phyloP scores from a whole-genome alignment of 2,329 filamentous ascomycete species.

The Pseudogymnoascus pannorum region DNA sequence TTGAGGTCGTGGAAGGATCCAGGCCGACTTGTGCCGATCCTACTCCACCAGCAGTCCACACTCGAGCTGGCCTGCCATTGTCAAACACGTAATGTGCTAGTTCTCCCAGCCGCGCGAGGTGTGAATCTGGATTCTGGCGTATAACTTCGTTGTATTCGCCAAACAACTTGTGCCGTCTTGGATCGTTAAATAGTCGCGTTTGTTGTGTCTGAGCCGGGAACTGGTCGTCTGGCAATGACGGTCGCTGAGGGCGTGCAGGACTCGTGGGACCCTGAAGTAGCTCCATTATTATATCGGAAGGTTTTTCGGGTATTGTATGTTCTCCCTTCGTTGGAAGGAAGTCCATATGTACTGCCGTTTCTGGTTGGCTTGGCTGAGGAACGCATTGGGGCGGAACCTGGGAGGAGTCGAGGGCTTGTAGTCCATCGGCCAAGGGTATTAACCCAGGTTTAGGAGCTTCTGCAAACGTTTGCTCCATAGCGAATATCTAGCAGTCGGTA shows the following conservation, averaged over 20 bases:
- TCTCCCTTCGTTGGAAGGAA: background rate
- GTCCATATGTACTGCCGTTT: background rate
- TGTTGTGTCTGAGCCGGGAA: constrained; percentile 1
- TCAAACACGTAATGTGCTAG: background rate
- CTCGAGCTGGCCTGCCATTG: constrained; percentile 9
- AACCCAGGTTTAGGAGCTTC: background rate
- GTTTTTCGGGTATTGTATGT: background rate
- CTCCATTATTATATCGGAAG: background rate
- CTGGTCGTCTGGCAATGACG: background rate
- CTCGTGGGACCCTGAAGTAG: background rate
- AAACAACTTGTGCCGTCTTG: constrained; percentile 5
- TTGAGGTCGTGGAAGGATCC: background rate
- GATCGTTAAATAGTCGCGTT: background rate
- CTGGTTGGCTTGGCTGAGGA: background rate
- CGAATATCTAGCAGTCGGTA: background rate
- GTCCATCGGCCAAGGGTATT: background rate
- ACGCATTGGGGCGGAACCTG: background rate
- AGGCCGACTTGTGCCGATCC: background rate
- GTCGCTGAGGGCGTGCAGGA: background rate
- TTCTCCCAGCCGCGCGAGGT: background rate
- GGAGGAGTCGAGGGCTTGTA: background rate
- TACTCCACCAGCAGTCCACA: constrained; percentile 8
- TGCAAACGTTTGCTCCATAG: background rate
- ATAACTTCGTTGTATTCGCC: background rate
- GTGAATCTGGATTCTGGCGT: background rate